Evolutionary conservation across 495 filamentous ascomycete genomes (phyloP), one percentile per base, ranked within the genome.

Genomic region (Pseudomonodictys pantanalensis): DNA sequence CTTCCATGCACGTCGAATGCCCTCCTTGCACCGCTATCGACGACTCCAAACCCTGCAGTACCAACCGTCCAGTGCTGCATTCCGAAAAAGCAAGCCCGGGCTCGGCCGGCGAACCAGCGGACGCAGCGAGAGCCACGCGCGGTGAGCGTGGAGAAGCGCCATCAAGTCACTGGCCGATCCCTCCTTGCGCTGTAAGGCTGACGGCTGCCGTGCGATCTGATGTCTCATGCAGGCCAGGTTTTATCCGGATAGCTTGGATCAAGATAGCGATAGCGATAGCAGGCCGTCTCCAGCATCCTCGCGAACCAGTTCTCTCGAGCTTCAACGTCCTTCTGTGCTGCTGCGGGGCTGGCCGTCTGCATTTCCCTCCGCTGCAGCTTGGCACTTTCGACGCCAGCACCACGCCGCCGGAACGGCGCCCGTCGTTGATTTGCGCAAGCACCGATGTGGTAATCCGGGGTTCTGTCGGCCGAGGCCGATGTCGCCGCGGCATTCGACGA

Each of bases 21-120:
- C 17, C 2, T 25, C 7, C 15, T 9, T 23, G n/a, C 22, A 10
- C 22, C 7, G 44, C 7, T 48, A 24, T 26, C 24, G 15, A 23
- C 44, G 44, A 48, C 44, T 10, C 3, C 17, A 26, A 48, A 48
- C 22, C n/a, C 17, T 8, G n/a, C 8, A 22, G 6, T 26, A 12
- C 2, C 10, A 8, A 39, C 50, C 20, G 15, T 24, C 11, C 15
- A 12, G 4, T 18, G 38, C 38, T 24, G 29, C 5, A 30, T 24
- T 29, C 47, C 33, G 11, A 35, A 59, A 52, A 52, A 59, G 56
- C 56, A 52, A 45, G 30, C 55, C 56, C 54, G 56, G 26, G 17
- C n/a, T 45, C 58, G 58, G 58, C 38, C 30, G 5, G 23, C 55
- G 45, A 50, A 20, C 17, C 8, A 23, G 25, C 35, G 53, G n/a